phyloP scores from a whole-genome alignment of 2,329 filamentous ascomycete species.

The Penicillium sp. region DNA sequence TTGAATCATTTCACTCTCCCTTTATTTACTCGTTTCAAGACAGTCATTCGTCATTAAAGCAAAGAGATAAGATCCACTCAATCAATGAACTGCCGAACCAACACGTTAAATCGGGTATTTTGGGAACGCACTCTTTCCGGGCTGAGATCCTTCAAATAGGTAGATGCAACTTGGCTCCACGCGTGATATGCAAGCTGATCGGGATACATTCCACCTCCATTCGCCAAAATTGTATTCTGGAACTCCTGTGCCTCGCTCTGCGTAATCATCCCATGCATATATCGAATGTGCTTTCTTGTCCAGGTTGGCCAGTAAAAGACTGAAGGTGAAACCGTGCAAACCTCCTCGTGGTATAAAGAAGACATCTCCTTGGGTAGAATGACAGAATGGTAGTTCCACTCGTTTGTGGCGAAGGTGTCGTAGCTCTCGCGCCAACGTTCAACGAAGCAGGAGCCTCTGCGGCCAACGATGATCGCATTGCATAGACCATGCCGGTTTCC shows the following conservation, averaged over 20 bases:
- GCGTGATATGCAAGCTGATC: slow-evolving; percentile 49
- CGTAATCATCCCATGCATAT: slow-evolving; percentile 46
- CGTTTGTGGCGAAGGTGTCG: slow-evolving; percentile 38
- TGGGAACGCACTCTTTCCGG: slow-evolving; percentile 40
- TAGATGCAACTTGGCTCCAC: slow-evolving; percentile 48
- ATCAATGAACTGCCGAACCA: slow-evolving; percentile 33
- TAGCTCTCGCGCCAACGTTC: slow-evolving; percentile 46
- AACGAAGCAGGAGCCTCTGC: slow-evolving; percentile 45
- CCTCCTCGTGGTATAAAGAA: slow-evolving; percentile 37
- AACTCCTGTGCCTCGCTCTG: slow-evolving; percentile 39
- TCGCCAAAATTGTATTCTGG: slow-evolving; percentile 37
- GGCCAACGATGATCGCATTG: slow-evolving; percentile 49
- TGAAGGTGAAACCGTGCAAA: slow-evolving; percentile 46
- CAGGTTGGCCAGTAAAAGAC: slow-evolving; percentile 53
- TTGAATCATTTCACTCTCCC: neutral
- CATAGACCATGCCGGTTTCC: slow-evolving; percentile 48
- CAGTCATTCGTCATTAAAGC: neutral
- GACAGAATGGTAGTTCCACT: slow-evolving; percentile 51
- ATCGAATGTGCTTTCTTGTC: slow-evolving; percentile 48
- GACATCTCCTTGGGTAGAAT: slow-evolving; percentile 43
- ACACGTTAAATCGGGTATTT: slow-evolving; percentile 49
- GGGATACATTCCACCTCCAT: slow-evolving; percentile 44
- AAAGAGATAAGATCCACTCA: neutral
- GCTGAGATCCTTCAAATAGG: slow-evolving; percentile 43
- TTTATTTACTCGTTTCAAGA: neutral